Conservation (phyloP, 768 basidiomycete species). For the Tulasnella sp. region DNA sequence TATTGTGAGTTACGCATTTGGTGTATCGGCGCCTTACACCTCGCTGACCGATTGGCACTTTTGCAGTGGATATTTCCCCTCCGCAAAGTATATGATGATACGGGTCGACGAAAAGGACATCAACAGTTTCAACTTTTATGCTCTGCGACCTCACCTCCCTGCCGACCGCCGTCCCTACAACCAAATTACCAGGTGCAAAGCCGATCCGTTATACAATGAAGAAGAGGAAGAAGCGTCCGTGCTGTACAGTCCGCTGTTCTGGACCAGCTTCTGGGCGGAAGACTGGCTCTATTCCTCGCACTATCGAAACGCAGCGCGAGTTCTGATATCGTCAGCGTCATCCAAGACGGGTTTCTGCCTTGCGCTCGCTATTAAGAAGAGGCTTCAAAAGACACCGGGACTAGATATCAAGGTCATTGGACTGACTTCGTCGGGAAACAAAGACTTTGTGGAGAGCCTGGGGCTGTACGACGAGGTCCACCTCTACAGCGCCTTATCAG, state of each 20-base stretch:
- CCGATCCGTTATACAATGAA: slow-evolving; percentile 43
- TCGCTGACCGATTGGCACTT: background rate
- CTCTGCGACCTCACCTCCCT: slow-evolving; percentile 43
- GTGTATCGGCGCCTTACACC: background rate
- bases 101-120: slow-evolving; percentile 40
- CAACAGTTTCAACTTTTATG: slow-evolving; percentile 42
- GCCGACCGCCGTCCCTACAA: slow-evolving; percentile 58
- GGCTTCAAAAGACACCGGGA: slow-evolving; percentile 14
- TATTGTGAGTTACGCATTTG: slow-evolving; percentile 25
- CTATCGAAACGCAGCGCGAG: slow-evolving; percentile 35
- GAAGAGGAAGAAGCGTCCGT: slow-evolving; percentile 49
- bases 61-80: slow-evolving; percentile 43
- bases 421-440: slow-evolving; percentile 46
- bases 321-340: slow-evolving; percentile 59
- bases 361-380: slow-evolving; percentile 41
- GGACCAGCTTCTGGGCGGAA: slow-evolving; percentile 67
- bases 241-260: slow-evolving; percentile 62
- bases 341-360: slow-evolving; percentile 63
- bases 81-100: slow-evolving; percentile 44
- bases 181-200: slow-evolving; percentile 46
- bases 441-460: slow-evolving; percentile 42
- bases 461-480: slow-evolving; percentile 47
- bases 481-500: slow-evolving; percentile 39
- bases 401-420: slow-evolving; percentile 33
- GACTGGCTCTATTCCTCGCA: slow-evolving; percentile 47